phyloP scores from a whole-genome alignment of 257 asterid species.

The Lycium barbarum region DNA sequence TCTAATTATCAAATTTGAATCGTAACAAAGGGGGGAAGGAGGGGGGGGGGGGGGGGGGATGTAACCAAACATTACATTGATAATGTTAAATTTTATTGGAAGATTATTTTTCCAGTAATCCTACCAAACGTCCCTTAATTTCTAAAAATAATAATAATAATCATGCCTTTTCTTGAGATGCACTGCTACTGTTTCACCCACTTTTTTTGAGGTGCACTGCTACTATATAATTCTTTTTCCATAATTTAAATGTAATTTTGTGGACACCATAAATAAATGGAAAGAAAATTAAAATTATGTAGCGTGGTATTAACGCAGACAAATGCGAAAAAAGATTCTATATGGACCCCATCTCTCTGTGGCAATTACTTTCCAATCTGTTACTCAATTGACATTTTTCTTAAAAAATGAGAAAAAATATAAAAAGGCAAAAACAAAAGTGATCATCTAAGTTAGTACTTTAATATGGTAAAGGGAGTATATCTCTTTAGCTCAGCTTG shows the following conservation, averaged over 20 bases:
- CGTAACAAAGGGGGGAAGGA: no score
- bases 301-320: constrained; percentile 57
- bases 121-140: not conserved
- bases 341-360: constrained; percentile 39
- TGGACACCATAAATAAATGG: constrained; percentile 27
- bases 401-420: not conserved
- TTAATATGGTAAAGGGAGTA: not conserved
- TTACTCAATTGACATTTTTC: constrained; percentile 24
- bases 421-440: not conserved
- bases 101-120: not conserved
- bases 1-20: no score
- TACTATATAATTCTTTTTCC: not conserved
- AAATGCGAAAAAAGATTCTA: constrained; percentile 34
- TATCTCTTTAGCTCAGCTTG: not conserved
- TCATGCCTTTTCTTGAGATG: not conserved
- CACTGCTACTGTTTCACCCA: not conserved
- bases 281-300: constrained; percentile 19
- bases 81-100: not conserved
- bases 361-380: constrained; percentile 25
- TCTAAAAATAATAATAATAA: not conserved
- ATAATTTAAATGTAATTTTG: not conserved
- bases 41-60: no score
- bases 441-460: not conserved
- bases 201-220: not conserved
- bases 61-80: not conserved